Evolutionary conservation across 371 early-diverging fungal genomes (phyloP).

Genomic region (Apophysomyces trapeziformis): DNA sequence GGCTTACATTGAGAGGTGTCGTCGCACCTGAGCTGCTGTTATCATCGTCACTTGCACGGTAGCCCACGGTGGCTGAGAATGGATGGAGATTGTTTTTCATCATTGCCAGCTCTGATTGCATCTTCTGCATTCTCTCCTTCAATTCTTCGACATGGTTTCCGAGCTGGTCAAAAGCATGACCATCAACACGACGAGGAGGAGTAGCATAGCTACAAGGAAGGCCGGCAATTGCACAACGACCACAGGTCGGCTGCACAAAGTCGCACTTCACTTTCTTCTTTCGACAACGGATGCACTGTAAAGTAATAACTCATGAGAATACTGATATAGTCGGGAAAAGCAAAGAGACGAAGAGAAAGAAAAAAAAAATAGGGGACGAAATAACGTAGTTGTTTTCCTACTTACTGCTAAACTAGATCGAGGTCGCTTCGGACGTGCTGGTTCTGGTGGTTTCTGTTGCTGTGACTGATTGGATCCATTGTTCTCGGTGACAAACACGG

Average conservation of each 20-base stretch:
- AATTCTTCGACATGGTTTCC: constrained; percentile 55
- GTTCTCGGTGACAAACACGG: constrained; percentile 40
- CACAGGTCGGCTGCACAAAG: constrained; percentile 66
- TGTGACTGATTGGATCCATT: constrained; percentile 31
- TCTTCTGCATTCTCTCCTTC: constrained; percentile 51
- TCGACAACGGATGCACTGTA: constrained; percentile 58
- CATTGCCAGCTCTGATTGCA: constrained; percentile 53
- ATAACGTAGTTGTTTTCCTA: constrained; percentile 1
- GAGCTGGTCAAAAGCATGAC: constrained; percentile 60
- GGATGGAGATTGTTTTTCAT: constrained; percentile 54
- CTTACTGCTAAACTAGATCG: constrained; percentile 54
- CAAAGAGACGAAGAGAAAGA: neutral
- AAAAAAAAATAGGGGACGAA: neutral
- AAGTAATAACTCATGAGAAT: no score
- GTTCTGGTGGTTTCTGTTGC: constrained; percentile 46
- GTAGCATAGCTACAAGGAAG: constrained; percentile 57
- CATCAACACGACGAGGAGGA: constrained; percentile 59
- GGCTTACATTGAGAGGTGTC: constrained; percentile 3
- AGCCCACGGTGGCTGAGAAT: constrained; percentile 34
- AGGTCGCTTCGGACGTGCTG: constrained; percentile 49
- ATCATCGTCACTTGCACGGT: constrained; percentile 23
- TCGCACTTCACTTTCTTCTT: constrained; percentile 72
- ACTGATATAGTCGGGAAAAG: neutral
- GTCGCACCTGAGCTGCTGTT: constrained; percentile 9
- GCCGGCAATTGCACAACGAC: constrained; percentile 58